Evolutionary conservation across 139 green algal species (phyloP).

Genomic region (Yamagishiella unicocca): DNA sequence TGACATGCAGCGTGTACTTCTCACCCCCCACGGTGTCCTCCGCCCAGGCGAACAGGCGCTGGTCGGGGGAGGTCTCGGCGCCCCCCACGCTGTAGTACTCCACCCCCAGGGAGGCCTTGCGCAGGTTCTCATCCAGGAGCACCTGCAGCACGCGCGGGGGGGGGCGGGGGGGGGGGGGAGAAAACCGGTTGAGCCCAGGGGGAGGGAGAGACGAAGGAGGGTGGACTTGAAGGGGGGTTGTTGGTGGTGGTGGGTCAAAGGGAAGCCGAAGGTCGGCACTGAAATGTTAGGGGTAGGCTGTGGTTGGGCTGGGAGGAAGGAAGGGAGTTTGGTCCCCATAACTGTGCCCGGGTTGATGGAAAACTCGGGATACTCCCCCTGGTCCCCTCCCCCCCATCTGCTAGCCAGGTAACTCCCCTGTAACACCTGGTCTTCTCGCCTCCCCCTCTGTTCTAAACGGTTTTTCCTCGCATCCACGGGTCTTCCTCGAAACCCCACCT

Average conservation of each 20-base stretch:
- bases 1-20: constrained; percentile 88
- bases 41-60: constrained; percentile 77
- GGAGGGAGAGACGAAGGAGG: background rate
- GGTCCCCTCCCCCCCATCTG: no score
- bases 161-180: background rate
- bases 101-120: constrained; percentile 57
- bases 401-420: no score
- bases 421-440: no score
- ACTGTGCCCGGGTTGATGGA: no score
- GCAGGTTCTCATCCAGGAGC: constrained; percentile 71
- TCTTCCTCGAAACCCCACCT: no score
- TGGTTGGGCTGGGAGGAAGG: no score
- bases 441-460: no score
- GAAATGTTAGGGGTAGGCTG: background rate
- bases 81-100: constrained; percentile 68
- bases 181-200: background rate
- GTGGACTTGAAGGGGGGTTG: background rate
- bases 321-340: no score
- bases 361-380: no score
- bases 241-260: background rate
- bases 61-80: constrained; percentile 68
- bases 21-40: constrained; percentile 87
- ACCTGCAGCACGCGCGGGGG: constrained; percentile 37
- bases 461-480: no score
- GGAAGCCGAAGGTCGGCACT: no score